Conservation (phyloP, 495 filamentous ascomycete species). For the Penicillium herquei region DNA sequence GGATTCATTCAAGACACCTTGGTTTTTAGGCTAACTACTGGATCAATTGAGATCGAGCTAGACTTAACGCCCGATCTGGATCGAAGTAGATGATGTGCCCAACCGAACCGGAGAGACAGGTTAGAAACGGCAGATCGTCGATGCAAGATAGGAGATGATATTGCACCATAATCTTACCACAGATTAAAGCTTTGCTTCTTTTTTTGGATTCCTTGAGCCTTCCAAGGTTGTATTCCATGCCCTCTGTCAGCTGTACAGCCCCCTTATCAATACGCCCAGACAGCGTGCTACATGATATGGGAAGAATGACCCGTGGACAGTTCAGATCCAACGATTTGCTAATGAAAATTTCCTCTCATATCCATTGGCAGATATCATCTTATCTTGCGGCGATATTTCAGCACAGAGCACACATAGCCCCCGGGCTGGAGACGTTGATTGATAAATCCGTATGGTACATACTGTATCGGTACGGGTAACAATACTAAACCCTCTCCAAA, state of each 20-base stretch:
- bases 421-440: no score
- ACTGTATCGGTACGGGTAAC: no score
- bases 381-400: no score
- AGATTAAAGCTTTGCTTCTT: background rate
- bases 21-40: no score
- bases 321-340: background rate
- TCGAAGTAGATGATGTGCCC: conserved; percentile 16
- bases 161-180: background rate
- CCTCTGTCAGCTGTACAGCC: background rate
- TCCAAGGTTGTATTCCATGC: no score
- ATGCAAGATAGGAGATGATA: background rate
- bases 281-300: background rate
- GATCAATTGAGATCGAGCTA: background rate
- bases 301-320: background rate
- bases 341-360: background rate
- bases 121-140: conserved; percentile 5
- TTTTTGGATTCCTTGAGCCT: no score
- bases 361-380: no score
- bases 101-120: conserved; percentile 13
- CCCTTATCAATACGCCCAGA: background rate
- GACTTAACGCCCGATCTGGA: conserved; percentile 3
- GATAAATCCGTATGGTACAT: no score
- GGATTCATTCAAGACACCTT: no score
- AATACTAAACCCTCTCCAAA: no score
- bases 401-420: no score